phyloP scores from a whole-genome alignment of 169 alveolate genomes.

The Amoebophrya sp. region DNA sequence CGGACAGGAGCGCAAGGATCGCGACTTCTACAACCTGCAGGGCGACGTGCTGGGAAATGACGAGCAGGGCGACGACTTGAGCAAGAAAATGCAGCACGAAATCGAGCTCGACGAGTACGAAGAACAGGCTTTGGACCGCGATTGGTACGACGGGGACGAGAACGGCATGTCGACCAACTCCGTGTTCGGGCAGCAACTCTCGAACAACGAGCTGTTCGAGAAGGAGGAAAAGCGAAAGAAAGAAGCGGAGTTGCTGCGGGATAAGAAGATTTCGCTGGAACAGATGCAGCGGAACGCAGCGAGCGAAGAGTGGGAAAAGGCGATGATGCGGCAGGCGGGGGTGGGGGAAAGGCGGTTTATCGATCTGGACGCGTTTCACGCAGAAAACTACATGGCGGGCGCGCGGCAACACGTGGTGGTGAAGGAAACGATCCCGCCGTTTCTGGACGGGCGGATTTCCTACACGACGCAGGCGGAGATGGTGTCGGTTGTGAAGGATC shows the following conservation, averaged over 20 bases:
- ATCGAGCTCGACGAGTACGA: background rate
- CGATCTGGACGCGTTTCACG: background rate
- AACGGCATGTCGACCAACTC: background rate
- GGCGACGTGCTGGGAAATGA: background rate
- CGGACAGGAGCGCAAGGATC: background rate
- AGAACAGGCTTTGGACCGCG: background rate
- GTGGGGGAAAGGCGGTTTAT: background rate
- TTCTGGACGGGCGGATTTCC: constrained; percentile 35
- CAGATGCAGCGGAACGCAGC: background rate
- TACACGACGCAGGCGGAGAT: constrained; percentile 19
- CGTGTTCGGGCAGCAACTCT: background rate
- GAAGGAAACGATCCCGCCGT: constrained; percentile 37
- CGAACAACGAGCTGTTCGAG: background rate
- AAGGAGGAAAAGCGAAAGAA: background rate
- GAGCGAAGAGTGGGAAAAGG: background rate
- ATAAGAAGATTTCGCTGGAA: background rate
- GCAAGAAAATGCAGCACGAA: background rate
- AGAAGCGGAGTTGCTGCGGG: background rate
- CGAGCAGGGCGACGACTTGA: background rate
- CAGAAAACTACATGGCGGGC: background rate
- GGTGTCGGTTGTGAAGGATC: constrained; percentile 80
- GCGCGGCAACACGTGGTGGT: constrained; percentile 14
- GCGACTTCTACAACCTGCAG: background rate
- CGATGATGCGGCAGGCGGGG: background rate
- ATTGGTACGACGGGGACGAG: background rate